phyloP scores from a whole-genome alignment of 1,139 yeast species.

The Ogataea hybrid region DNA sequence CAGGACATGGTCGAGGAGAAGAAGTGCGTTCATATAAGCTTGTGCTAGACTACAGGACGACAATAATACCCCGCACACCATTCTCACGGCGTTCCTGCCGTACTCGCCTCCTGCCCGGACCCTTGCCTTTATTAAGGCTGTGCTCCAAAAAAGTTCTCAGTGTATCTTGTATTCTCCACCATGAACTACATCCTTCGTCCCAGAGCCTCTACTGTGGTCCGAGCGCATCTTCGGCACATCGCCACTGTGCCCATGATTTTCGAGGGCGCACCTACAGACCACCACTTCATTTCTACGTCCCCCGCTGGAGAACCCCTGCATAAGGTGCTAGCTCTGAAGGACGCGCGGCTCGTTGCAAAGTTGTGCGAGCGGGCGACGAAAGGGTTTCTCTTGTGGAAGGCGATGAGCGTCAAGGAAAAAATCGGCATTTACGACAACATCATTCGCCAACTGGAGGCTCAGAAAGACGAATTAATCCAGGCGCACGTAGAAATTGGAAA shows the following conservation, averaged over 20 bases:
- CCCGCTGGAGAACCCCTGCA: neutral
- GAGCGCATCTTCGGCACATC: neutral
- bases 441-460: constrained; percentile 16
- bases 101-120: too few relatives aligned
- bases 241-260: neutral
- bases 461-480: constrained; percentile 21
- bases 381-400: constrained; percentile 20
- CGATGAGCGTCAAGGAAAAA: constrained; percentile 9
- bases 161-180: too few relatives aligned
- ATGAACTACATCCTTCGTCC: too few relatives aligned
- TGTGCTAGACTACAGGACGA: too few relatives aligned
- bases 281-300: neutral
- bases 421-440: constrained; percentile 23
- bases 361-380: constrained; percentile 13
- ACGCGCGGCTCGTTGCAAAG: neutral
- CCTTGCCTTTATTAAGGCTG: neutral
- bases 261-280: neutral
- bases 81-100: too few relatives aligned
- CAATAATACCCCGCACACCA: too few relatives aligned
- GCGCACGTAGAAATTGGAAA: constrained; percentile 40
- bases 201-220: too few relatives aligned
- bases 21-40: too few relatives aligned
- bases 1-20: too few relatives aligned
- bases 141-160: neutral
- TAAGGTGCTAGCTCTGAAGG: neutral